phyloP scores from a whole-genome alignment of 2,329 filamentous ascomycete species.

The Diaporthe vaccinii region DNA sequence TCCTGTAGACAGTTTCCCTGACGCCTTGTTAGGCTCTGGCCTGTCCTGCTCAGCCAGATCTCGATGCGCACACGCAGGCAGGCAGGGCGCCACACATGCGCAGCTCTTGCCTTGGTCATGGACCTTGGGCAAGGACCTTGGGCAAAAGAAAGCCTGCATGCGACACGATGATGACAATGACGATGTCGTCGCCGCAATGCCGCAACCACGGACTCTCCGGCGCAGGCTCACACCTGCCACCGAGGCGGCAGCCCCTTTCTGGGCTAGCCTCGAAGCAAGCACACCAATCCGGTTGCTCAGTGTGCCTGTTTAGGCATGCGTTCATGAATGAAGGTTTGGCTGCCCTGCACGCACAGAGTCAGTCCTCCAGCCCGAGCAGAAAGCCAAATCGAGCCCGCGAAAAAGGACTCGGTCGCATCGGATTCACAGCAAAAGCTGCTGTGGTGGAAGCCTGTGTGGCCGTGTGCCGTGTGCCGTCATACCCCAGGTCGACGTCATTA shows the following conservation, averaged over 20 bases:
- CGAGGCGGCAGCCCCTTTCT: neutral
- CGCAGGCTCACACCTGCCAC: constrained; percentile 16
- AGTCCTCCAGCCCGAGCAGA: constrained; percentile 17
- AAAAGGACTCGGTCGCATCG: neutral
- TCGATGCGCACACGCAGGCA: neutral
- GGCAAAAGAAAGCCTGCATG: neutral
- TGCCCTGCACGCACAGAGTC: constrained; percentile 26
- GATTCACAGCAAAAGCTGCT: neutral
- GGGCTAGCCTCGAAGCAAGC: constrained; percentile 31
- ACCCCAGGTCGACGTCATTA: constrained; percentile 18
- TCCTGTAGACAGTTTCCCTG: neutral
- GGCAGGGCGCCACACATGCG: neutral
- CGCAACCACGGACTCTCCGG: constrained; percentile 16
- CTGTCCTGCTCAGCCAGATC: neutral
- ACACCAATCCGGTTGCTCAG: constrained; percentile 27
- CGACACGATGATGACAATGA: constrained; percentile 28
- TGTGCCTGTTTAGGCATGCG: constrained; percentile 26
- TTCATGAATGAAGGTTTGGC: constrained; percentile 26
- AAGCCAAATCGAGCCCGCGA: constrained; percentile 1
- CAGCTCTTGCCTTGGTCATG: neutral
- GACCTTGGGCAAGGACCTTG: neutral
- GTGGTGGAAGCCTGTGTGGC: neutral
- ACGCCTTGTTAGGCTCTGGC: neutral
- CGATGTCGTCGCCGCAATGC: constrained; percentile 1
- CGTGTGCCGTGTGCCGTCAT: constrained; percentile 9